Percentiles rank a stretch among this genome's conserved stretches.
phyloP scores from a whole-genome alignment of 441 rosid species.

The Melastoma candidum region DNA sequence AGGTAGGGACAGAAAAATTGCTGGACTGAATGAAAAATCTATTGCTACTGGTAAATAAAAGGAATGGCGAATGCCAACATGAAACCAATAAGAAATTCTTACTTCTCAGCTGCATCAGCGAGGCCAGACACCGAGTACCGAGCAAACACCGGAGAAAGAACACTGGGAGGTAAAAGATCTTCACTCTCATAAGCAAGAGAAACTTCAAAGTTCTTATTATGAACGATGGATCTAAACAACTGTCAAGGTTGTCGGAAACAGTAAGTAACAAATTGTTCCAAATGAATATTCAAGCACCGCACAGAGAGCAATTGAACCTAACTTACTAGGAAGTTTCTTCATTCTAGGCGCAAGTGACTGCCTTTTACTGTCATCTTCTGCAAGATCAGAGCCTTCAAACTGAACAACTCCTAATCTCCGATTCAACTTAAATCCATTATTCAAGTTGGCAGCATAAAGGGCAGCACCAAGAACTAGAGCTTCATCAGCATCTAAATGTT shows the following conservation, averaged over 20 bases:
- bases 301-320: slow-evolving; percentile 17
- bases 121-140: slow-evolving; percentile 79
- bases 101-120: slow-evolving; percentile 71
- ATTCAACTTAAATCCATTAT: slow-evolving; percentile 93
- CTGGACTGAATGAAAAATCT: slow-evolving; percentile 4
- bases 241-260: slow-evolving; percentile 25
- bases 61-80: too few species aligned
- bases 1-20: not conserved
- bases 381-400: slow-evolving; percentile 64
- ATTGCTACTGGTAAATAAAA: slow-evolving; percentile 8
- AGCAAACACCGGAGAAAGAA: slow-evolving; percentile 57
- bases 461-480: slow-evolving; percentile 91
- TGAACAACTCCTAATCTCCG: slow-evolving; percentile 87
- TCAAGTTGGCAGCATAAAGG: slow-evolving; percentile 86
- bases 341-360: slow-evolving; percentile 75
- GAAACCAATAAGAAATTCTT: slow-evolving; percentile 22
- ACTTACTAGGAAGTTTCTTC: slow-evolving; percentile 97
- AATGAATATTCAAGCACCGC: too few species aligned
- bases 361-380: slow-evolving; percentile 56
- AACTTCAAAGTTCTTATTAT: slow-evolving; percentile 77
- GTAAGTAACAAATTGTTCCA: slow-evolving; percentile 6
- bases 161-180: slow-evolving; percentile 70
- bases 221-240: slow-evolving; percentile 83
- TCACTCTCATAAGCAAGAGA: slow-evolving; percentile 74
- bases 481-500: slow-evolving; percentile 98